Conservation (phyloP, 306 rosid species). For the Sphenostylis stenocarpa region DNA sequence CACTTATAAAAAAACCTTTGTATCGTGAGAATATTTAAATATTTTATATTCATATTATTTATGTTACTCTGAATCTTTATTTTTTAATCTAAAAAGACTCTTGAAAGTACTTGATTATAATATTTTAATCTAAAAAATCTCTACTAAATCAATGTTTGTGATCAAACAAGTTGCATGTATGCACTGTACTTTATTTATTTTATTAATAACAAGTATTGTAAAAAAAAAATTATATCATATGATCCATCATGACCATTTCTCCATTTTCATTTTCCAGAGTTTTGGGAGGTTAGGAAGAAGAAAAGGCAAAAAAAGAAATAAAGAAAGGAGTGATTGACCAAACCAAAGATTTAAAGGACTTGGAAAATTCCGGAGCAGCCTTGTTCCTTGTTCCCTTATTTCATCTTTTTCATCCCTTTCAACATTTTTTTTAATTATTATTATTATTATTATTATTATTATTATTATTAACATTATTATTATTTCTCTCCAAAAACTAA, state of each 20-base stretch:
- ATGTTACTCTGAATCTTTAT: too few species aligned
- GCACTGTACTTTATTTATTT: background rate
- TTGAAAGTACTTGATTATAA: too few species aligned
- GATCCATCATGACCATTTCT: conserved; percentile 9
- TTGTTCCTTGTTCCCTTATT: conserved; percentile 48
- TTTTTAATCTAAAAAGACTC: too few species aligned
- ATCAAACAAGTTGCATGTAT: too few species aligned
- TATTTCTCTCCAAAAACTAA: background rate
- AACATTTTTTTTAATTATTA: conserved; percentile 17
- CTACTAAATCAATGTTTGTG: too few species aligned
- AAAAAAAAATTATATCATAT: background rate
- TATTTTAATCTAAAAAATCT: too few species aligned
- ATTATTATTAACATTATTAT: conserved; percentile 18
- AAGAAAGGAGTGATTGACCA: conserved; percentile 64
- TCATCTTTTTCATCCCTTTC: conserved; percentile 43
- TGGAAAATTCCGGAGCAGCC: conserved; percentile 69
- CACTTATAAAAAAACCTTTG: too few species aligned
- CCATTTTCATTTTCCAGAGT: conserved; percentile 49
- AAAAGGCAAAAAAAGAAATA: conserved; percentile 29
- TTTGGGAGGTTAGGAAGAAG: conserved; percentile 43
- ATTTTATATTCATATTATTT: too few species aligned
- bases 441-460: conserved; percentile 2
- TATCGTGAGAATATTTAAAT: too few species aligned
- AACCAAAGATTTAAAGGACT: conserved; percentile 57
- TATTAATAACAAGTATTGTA: background rate